Conservation (phyloP, 768 basidiomycete species). For the Xerocomellus dryophilus region DNA sequence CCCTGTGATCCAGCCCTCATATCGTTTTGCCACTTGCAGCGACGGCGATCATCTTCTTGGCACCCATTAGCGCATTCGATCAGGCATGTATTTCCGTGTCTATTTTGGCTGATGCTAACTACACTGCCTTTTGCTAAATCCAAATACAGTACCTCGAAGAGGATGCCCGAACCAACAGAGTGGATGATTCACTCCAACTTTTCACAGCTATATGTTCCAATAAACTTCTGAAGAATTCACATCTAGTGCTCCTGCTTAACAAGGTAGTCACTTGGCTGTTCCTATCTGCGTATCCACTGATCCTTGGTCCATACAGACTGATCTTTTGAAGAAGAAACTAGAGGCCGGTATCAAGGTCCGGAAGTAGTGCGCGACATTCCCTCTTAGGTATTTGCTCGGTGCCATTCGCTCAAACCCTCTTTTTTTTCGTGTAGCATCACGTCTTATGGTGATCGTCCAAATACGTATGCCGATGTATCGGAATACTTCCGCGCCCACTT, state of each 20-base stretch:
- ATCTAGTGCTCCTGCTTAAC: conserved; percentile 74
- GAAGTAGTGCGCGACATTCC: conserved; percentile 60
- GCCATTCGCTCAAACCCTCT: not conserved
- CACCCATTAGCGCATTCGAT: conserved; percentile 84
- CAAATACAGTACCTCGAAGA: conserved; percentile 70
- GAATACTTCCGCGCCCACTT: conserved; percentile 87
- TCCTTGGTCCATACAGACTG: conserved; percentile 44
- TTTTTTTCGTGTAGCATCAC: conserved; percentile 52
- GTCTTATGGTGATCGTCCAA: conserved; percentile 70
- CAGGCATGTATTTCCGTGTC: conserved; percentile 47
- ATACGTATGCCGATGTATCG: conserved; percentile 66
- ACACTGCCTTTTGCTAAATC: conserved; percentile 12
- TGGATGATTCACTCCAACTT: conserved; percentile 78
- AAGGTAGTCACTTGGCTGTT: conserved; percentile 46
- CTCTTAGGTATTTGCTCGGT: not conserved
- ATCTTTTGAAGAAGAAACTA: conserved; percentile 71
- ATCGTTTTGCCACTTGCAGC: conserved; percentile 39
- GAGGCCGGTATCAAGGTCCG: conserved; percentile 63
- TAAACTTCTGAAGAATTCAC: conserved; percentile 66
- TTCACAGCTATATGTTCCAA: conserved; percentile 76
- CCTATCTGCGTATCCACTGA: conserved; percentile 4
- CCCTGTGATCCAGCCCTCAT: conserved; percentile 10
- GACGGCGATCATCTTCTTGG: conserved; percentile 82
- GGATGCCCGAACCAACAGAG: conserved; percentile 72
- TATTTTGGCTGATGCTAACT: not conserved